Evolutionary conservation across 2,329 filamentous ascomycete species (phyloP), one percentile per base, ranked within the genome.

Genomic region (Exophiala lecanii-corni): DNA sequence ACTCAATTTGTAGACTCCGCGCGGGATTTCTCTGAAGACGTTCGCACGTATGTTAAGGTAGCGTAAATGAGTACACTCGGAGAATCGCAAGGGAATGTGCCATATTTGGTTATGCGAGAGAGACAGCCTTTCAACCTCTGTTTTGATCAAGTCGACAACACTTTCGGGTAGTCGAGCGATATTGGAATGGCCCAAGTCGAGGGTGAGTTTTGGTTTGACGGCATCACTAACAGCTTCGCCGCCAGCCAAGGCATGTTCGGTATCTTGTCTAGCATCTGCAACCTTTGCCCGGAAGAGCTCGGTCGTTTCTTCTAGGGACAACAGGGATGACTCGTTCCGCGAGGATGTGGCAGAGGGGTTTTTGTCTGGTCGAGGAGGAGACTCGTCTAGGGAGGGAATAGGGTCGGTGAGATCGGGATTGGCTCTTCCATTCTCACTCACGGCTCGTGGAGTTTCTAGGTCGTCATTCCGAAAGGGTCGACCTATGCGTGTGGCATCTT

Each of bases 1-100:
- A 39, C 79, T 82, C 49, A 97, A 75, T 63, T 89, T 82, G 62
- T 91, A 89, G 45, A 97, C 80, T 53, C 74, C 74, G 57, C 73
- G 72, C 34, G 81, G 81, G 55, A 86, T 82, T 59, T 82, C 76
- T 51, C 74, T 64, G 43, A 73, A 71, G 39, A 66, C 66, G 45
- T 73, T 73, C 9, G 67, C 63, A 39, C 70, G 65, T 37, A 73
- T 68, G 47, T 73, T 73, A 34, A 73, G 67, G 50, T 73, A 73
- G 21, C 66, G 64, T 33, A 73, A 63, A 54, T 71, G 68, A 13
- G 60, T 65, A 49, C 70, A 73, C 52, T 71, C 67, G 9, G 66
- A 63, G 36, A 73, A 73, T 9, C 68, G 68, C 45, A 64, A 64
- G 2, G 70, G 69, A 26, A 73, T 69, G 43, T 69, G 63, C 41